phyloP scores from a whole-genome alignment of 2,329 filamentous ascomycete species.

The Xylariaceae sp. region DNA sequence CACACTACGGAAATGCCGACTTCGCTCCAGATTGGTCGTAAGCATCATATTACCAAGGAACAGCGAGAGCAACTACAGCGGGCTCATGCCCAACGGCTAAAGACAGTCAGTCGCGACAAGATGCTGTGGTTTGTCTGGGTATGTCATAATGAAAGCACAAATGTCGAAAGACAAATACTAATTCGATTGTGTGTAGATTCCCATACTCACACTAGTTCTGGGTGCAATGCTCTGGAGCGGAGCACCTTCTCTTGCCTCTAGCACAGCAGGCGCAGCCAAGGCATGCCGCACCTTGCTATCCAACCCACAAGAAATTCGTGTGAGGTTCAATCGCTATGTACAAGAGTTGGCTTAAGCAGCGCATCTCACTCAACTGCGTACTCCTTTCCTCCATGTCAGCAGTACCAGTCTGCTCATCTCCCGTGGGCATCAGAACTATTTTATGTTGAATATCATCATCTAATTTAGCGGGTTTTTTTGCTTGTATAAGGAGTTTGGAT shows the following conservation, averaged over 20 bases:
- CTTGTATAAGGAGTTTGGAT: too few species aligned
- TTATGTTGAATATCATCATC: too few species aligned
- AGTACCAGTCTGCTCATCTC: too few species aligned
- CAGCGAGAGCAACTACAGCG: slow-evolving; percentile 61
- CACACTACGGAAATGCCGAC: slow-evolving; percentile 32
- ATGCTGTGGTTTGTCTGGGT: slow-evolving; percentile 69
- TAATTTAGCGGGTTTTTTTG: too few species aligned
- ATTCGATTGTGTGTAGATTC: slow-evolving; percentile 31
- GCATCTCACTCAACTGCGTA: too few species aligned
- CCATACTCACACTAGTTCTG: slow-evolving; percentile 34
- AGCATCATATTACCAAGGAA: slow-evolving; percentile 60
- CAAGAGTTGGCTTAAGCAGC: slow-evolving; percentile 11
- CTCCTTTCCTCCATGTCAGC: too few species aligned
- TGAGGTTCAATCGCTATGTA: slow-evolving; percentile 10
- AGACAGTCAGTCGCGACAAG: slow-evolving; percentile 59
- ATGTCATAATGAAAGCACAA: slow-evolving; percentile 20
- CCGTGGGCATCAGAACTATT: too few species aligned
- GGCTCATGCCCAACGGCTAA: slow-evolving; percentile 59
- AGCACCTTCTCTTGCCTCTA: slow-evolving; percentile 24
- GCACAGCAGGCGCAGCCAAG: slow-evolving; percentile 14
- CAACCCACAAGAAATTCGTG: slow-evolving; percentile 19
- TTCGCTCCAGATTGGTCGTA: slow-evolving; percentile 57
- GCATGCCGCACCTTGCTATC: slow-evolving; percentile 13
- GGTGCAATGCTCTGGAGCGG: slow-evolving; percentile 34
- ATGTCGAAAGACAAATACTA: slow-evolving; percentile 8